phyloP scores from a whole-genome alignment of 768 basidiomycete species.

The Zangia roseola region DNA sequence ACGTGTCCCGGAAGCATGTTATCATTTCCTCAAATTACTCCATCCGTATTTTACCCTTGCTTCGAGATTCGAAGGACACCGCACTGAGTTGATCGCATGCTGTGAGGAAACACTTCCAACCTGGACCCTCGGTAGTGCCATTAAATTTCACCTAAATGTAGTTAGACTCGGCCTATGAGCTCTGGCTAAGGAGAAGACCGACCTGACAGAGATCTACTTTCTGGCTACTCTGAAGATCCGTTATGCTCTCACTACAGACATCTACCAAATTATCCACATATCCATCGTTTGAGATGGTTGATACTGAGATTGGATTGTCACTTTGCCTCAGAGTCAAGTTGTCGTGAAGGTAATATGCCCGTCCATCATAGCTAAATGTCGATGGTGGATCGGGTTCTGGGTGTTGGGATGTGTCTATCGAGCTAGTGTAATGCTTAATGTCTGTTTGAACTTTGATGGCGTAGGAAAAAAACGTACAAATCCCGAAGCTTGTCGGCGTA shows the following conservation, averaged over 20 bases:
- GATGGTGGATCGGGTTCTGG: constrained; percentile 50
- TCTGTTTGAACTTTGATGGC: not conserved
- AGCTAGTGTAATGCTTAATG: constrained; percentile 29
- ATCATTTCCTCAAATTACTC: constrained; percentile 10
- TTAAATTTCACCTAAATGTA: constrained; percentile 44
- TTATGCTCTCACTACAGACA: constrained; percentile 44
- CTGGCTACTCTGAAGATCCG: constrained; percentile 56
- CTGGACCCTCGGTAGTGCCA: constrained; percentile 34
- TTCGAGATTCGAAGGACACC: constrained; percentile 27
- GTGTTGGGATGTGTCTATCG: constrained; percentile 25
- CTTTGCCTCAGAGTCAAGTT: constrained; percentile 50
- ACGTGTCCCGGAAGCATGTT: not conserved
- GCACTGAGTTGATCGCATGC: constrained; percentile 45
- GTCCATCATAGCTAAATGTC: constrained; percentile 35
- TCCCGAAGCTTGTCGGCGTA: constrained; percentile 41
- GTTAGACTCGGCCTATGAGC: constrained; percentile 3
- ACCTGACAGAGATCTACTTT: constrained; percentile 57
- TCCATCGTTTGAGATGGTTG: constrained; percentile 2
- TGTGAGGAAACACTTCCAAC: constrained; percentile 47
- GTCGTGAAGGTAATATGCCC: constrained; percentile 46
- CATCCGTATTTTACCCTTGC: constrained; percentile 7
- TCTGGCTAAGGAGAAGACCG: constrained; percentile 11
- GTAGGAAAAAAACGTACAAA: constrained; percentile 41
- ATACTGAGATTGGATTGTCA: constrained; percentile 22
- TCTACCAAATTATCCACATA: constrained; percentile 1